Evolutionary conservation across 768 basidiomycete species (phyloP).

Genomic region (Paxillus involutus): DNA sequence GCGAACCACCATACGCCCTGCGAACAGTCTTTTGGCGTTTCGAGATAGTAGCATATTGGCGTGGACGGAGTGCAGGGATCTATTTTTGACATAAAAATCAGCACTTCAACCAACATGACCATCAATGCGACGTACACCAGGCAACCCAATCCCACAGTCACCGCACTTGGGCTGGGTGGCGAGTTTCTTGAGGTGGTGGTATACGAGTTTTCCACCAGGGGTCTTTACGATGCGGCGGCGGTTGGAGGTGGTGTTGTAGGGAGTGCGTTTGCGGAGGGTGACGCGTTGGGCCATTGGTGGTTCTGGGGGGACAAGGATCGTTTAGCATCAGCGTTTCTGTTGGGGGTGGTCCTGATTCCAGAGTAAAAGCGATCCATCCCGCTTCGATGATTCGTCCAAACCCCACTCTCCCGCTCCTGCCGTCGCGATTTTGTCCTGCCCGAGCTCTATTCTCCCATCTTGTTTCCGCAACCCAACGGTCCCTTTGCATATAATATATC

Average conservation of each 20-base stretch:
- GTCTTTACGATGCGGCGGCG: constrained; percentile 96
- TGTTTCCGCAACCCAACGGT: neutral
- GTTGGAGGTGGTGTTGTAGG: constrained; percentile 98
- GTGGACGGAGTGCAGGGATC: constrained; percentile 95
- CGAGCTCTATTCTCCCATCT: neutral
- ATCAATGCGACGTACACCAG: constrained; percentile 71
- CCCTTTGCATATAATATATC: neutral
- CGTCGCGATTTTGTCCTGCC: neutral
- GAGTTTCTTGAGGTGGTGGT: constrained; percentile 97
- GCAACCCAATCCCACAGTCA: constrained; percentile 93
- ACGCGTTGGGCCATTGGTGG: constrained; percentile 93
- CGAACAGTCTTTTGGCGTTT: constrained; percentile 97
- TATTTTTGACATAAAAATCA: constrained; percentile 30
- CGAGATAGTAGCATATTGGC: constrained; percentile 92
- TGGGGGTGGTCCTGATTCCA: neutral
- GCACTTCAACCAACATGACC: neutral
- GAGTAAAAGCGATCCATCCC: neutral
- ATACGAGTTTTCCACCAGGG: constrained; percentile 96
- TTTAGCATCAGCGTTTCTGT: neutral
- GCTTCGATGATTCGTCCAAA: neutral
- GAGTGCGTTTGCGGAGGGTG: constrained; percentile 96
- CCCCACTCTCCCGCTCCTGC: neutral
- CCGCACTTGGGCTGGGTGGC: constrained; percentile 93
- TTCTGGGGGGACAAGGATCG: neutral
- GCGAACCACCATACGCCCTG: constrained; percentile 95